phyloP scores from a whole-genome alignment of 805 yeast genomes.

The Myxozyma udenii region DNA sequence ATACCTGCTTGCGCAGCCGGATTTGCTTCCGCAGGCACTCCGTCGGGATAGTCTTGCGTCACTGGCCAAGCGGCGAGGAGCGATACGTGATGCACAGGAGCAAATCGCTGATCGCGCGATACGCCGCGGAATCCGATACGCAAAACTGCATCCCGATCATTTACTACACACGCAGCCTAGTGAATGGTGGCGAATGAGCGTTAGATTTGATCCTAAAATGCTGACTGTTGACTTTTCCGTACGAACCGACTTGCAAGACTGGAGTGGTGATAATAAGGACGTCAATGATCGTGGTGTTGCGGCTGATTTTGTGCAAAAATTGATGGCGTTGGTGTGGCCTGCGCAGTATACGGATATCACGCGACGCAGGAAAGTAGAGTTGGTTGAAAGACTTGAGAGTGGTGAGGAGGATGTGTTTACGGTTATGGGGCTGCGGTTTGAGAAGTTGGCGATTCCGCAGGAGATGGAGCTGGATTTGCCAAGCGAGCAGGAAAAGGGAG shows the following conservation, averaged over 20 bases:
- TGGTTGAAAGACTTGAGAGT: neutral
- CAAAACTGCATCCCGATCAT: no score
- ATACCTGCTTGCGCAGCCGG: constrained; percentile 27
- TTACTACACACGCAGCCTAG: no score
- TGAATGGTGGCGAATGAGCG: no score
- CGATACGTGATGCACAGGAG: neutral
- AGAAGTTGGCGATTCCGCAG: neutral
- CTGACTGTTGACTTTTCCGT: no score
- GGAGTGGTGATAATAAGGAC: no score
- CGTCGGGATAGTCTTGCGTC: constrained; percentile 2
- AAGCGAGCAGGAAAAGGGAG: neutral
- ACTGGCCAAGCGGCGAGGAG: neutral
- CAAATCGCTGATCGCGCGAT: neutral
- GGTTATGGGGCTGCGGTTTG: neutral
- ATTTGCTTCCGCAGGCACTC: constrained; percentile 26
- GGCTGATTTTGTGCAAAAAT: neutral
- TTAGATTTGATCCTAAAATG: no score
- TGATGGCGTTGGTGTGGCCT: neutral
- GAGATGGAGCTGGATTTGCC: neutral
- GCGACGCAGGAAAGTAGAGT: neutral
- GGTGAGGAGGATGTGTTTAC: neutral
- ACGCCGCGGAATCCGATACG: neutral
- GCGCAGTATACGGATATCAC: neutral
- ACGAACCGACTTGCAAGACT: no score
- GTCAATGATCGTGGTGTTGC: neutral